A percentile compares a stretch with the other conserved stretches of the same genome.
These are phyloP conservation scores for Oryza officinalis DNA, from an alignment of 176 grass and related monocot species.

Conservation along the genomic window DNA sequence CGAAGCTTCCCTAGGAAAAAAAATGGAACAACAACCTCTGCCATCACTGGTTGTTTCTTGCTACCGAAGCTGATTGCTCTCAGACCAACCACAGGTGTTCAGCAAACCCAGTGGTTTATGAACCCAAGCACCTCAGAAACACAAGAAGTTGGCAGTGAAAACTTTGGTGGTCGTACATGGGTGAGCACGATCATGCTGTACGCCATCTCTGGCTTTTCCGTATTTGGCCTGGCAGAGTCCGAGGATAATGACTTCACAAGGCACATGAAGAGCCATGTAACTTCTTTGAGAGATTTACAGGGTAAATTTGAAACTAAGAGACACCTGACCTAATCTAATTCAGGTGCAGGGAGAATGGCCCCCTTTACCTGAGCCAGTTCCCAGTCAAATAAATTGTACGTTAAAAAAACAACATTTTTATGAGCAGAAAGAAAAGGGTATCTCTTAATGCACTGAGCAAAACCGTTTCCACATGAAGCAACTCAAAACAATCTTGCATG, in stretches of 20 bases:
- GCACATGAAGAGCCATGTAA: too few species aligned
- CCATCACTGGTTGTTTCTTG: neutral
- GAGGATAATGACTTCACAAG: too few species aligned
- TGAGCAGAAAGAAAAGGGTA: neutral
- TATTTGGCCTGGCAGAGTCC: too few species aligned
- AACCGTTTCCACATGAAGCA: slow-evolving; percentile 26
- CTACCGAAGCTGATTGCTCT: too few species aligned
- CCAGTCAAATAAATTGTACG: neutral
- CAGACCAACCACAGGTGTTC: too few species aligned
- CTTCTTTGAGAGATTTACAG: neutral
- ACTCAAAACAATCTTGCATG: slow-evolving; percentile 9
- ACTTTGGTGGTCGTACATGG: too few species aligned
- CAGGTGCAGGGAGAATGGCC: neutral
- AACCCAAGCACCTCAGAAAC: too few species aligned
- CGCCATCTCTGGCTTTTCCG: too few species aligned
- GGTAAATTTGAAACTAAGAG: neutral
- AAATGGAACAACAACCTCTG: neutral
- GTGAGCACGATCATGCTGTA: too few species aligned
- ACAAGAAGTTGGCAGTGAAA: too few species aligned
- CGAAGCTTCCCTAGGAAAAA: neutral
- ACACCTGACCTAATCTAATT: neutral
- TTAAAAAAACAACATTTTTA: neutral
- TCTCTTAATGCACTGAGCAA: neutral
- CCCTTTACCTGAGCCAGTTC: neutral
- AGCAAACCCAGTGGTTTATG: too few species aligned